phyloP scores from a whole-genome alignment of 2,329 filamentous ascomycete species.

The Monilinia fructicola region DNA sequence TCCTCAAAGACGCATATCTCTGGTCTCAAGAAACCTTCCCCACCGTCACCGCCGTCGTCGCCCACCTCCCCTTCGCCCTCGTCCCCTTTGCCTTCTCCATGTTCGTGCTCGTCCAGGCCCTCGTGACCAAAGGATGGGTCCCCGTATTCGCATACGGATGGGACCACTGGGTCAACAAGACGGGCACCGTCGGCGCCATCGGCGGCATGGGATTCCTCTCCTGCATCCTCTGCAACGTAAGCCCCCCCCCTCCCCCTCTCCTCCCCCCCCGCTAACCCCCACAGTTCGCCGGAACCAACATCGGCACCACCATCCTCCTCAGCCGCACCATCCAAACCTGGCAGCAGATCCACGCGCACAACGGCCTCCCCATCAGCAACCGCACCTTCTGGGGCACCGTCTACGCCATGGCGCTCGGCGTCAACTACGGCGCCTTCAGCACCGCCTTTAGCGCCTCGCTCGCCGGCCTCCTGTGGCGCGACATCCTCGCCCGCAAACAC shows the following conservation, averaged over 20 bases:
- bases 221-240: constrained; percentile 69
- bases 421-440: constrained; percentile 75
- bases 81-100: constrained; percentile 72
- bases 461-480: constrained; percentile 70
- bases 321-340: constrained; percentile 69
- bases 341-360: constrained; percentile 56
- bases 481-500: constrained; percentile 67
- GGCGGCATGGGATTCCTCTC: constrained; percentile 73
- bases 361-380: constrained; percentile 53
- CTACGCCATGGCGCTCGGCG: constrained; percentile 71
- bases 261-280: neutral
- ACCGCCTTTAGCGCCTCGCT: constrained; percentile 70
- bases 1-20: constrained; percentile 47
- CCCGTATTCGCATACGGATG: constrained; percentile 71
- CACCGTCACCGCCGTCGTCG: constrained; percentile 62
- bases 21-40: constrained; percentile 72
- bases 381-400: constrained; percentile 72
- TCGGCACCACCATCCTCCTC: constrained; percentile 71
- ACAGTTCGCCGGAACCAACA: constrained; percentile 77
- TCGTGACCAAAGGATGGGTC: constrained; percentile 75
- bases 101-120: constrained; percentile 71
- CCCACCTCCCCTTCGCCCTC: constrained; percentile 65
- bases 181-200: constrained; percentile 65
- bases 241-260: constrained; percentile 39
- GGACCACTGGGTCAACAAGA: constrained; percentile 70